These are phyloP conservation scores for Zymoseptoria tritici DNA, from an alignment of 2,329 filamentous ascomycete species.

Conservation along the genomic window DNA sequence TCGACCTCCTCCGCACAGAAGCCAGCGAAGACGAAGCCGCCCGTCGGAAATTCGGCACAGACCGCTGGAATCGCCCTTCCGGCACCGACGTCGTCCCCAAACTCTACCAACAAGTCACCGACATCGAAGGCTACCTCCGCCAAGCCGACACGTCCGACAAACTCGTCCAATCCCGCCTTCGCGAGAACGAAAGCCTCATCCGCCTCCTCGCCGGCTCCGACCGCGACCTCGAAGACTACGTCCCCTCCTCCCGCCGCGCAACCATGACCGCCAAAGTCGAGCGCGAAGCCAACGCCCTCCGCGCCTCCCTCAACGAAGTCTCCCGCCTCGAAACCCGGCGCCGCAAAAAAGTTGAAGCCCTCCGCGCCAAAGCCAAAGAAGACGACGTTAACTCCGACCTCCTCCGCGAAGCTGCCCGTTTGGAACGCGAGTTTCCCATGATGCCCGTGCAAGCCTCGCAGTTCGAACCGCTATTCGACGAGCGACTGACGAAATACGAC, in stretches of 20 bases:
- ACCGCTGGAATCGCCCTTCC: slow-evolving; percentile 67
- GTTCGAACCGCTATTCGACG: slow-evolving; percentile 86
- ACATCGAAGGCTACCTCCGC: slow-evolving; percentile 82
- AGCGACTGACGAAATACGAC: slow-evolving; percentile 74
- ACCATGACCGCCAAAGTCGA: slow-evolving; percentile 76
- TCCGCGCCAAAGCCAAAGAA: slow-evolving; percentile 70
- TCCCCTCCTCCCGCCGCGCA: slow-evolving; percentile 74
- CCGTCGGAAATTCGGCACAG: slow-evolving; percentile 73
- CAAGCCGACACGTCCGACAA: slow-evolving; percentile 60
- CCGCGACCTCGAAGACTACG: slow-evolving; percentile 74
- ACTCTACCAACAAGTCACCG: slow-evolving; percentile 64
- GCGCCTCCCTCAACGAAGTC: slow-evolving; percentile 77
- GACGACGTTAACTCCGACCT: slow-evolving; percentile 86
- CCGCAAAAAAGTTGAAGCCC: slow-evolving; percentile 67
- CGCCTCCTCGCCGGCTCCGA: slow-evolving; percentile 71
- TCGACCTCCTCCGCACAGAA: slow-evolving; percentile 68
- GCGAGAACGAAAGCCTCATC: slow-evolving; percentile 66
- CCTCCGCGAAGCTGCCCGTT: slow-evolving; percentile 69
- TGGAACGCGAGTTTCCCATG: slow-evolving; percentile 80
- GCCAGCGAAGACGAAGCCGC: slow-evolving; percentile 74
- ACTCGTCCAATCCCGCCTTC: slow-evolving; percentile 70
- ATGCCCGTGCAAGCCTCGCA: slow-evolving; percentile 79
- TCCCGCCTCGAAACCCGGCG: slow-evolving; percentile 73
- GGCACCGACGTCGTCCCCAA: slow-evolving; percentile 64
- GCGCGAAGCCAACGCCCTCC: slow-evolving; percentile 66